Evolutionary conservation across 2,329 filamentous ascomycete genomes (phyloP).

Genomic region (Epichloe uncinata): DNA sequence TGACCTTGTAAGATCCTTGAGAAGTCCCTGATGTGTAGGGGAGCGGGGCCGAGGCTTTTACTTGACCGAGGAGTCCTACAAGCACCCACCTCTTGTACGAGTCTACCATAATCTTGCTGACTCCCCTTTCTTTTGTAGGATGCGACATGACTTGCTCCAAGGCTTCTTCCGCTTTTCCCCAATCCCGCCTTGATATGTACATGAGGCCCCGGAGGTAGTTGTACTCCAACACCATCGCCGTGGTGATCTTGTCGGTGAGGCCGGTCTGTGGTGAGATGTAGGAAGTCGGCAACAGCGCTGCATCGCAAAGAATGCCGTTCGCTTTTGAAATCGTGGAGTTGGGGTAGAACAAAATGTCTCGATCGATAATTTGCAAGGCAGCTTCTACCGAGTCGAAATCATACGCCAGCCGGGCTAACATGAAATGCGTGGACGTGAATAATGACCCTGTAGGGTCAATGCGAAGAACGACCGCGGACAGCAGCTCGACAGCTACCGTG

Average conservation of each 20-base stretch:
- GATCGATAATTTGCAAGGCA: conserved; percentile 49
- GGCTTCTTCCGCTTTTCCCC: conserved; percentile 47
- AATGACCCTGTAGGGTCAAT: conserved; percentile 54
- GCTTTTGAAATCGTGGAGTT: conserved; percentile 24
- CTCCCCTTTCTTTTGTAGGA: conserved; percentile 46
- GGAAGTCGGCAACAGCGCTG: conserved; percentile 28
- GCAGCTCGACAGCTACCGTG: conserved; percentile 29
- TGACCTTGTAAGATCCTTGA: conserved; percentile 40
- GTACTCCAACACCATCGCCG: conserved; percentile 49
- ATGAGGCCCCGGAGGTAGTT: conserved; percentile 52
- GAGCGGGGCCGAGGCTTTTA: conserved; percentile 43
- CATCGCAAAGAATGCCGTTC: conserved; percentile 31
- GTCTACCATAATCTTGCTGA: conserved; percentile 71
- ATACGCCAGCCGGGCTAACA: conserved; percentile 45
- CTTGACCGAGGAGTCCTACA: conserved; percentile 57
- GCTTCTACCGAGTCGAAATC: conserved; percentile 37
- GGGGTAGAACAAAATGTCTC: conserved; percentile 53
- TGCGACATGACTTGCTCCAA: conserved; percentile 54
- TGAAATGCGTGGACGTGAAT: conserved; percentile 51
- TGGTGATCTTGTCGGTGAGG: conserved; percentile 40
- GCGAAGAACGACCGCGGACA: conserved; percentile 43
- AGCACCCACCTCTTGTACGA: conserved; percentile 89
- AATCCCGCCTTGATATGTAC: conserved; percentile 47
- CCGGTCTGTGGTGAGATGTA: conserved; percentile 49
- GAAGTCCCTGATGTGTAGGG: conserved; percentile 39